phyloP scores from a whole-genome alignment of 352 stramenopile genomes.

The Globisporangium megalacanthum region DNA sequence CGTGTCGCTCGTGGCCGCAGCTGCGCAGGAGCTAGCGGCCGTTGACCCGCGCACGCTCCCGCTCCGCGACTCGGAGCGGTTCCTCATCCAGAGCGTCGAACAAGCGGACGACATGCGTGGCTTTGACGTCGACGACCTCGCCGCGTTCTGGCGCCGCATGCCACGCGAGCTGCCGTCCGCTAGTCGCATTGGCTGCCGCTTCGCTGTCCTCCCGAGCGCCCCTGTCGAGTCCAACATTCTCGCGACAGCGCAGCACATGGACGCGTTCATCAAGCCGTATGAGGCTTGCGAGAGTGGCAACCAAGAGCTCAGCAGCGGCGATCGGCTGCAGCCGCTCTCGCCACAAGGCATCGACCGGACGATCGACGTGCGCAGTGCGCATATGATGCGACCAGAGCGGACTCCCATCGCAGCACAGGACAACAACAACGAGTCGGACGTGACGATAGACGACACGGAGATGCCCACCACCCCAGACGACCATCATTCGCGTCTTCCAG shows the following conservation, averaged over 20 bases:
- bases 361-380: constrained; percentile 4
- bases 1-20: constrained; percentile 30
- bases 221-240: neutral
- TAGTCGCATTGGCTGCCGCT: constrained; percentile 66
- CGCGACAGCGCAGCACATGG: neutral
- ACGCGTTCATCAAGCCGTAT: constrained; percentile 5
- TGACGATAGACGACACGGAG: neutral
- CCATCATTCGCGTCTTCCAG: neutral
- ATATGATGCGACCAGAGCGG: neutral
- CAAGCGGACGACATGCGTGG: constrained; percentile 34
- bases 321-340: neutral
- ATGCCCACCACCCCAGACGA: neutral
- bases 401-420: too few species aligned
- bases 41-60: constrained; percentile 31
- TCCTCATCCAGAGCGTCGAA: constrained; percentile 56
- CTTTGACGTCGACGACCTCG: constrained; percentile 26
- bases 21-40: constrained; percentile 22
- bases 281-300: neutral
- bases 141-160: constrained; percentile 55
- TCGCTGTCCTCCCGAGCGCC: constrained; percentile 12
- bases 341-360: constrained; percentile 8
- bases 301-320: neutral
- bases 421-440: neutral
- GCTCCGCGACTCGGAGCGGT: constrained; percentile 35
- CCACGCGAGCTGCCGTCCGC: constrained; percentile 44